phyloP scores from a whole-genome alignment of 2,329 filamentous ascomycete species.

The Didymella lethalis region DNA sequence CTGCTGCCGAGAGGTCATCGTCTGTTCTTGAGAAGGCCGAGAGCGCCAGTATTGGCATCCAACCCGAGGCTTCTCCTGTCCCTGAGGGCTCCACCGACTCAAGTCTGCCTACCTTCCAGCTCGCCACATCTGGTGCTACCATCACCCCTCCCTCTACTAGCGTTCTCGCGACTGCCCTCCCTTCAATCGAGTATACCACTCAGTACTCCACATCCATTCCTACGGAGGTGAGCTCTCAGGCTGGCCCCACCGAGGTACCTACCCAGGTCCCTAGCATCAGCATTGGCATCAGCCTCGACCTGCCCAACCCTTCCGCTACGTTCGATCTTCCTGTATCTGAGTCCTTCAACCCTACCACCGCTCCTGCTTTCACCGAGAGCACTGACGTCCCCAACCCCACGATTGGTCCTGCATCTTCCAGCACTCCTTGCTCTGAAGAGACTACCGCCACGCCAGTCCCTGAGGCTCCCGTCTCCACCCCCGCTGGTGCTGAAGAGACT shows the following conservation, averaged over 20 bases:
- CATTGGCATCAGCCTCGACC: slow-evolving; percentile 17
- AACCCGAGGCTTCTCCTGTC: slow-evolving; percentile 11
- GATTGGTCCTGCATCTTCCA: slow-evolving; percentile 25
- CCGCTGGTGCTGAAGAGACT: slow-evolving; percentile 15
- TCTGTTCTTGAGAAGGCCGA: slow-evolving; percentile 13
- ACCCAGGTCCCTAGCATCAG: slow-evolving; percentile 10
- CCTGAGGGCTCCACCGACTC: slow-evolving; percentile 21
- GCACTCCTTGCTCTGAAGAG: slow-evolving; percentile 23
- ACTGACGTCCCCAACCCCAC: slow-evolving; percentile 23
- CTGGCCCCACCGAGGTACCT: slow-evolving; percentile 14
- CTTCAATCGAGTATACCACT: not conserved
- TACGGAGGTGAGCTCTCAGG: slow-evolving; percentile 14
- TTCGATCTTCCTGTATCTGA: slow-evolving; percentile 25
- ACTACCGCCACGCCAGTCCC: slow-evolving; percentile 13
- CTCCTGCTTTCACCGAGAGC: slow-evolving; percentile 31
- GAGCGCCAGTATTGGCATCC: slow-evolving; percentile 10
- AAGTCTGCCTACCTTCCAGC: slow-evolving; percentile 27
- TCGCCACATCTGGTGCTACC: slow-evolving; percentile 30
- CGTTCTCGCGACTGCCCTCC: slow-evolving; percentile 8
- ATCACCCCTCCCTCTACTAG: slow-evolving; percentile 28
- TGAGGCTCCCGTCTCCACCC: slow-evolving; percentile 5
- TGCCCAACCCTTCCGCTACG: slow-evolving; percentile 26
- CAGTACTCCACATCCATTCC: slow-evolving; percentile 9
- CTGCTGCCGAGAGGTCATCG: slow-evolving; percentile 14
- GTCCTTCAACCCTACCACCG: slow-evolving; percentile 26